Evolutionary conservation across 2,329 filamentous ascomycete genomes (phyloP), one percentile per base, ranked within the genome.

Genomic region (Colletotrichum siamense): DNA sequence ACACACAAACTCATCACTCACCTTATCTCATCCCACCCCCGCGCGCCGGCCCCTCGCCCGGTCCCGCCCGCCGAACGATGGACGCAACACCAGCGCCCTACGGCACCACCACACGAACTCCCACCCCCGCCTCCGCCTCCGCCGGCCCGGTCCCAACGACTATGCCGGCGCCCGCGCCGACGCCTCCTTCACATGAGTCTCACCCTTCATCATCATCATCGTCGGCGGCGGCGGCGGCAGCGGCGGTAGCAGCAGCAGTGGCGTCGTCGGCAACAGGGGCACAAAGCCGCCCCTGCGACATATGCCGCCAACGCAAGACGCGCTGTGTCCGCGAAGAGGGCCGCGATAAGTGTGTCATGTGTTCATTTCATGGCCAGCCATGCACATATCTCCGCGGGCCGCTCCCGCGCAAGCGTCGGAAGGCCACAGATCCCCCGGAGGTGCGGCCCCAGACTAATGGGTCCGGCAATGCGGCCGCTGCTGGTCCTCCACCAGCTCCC

Each of bases 361-460:
- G 92, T 83, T 89, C 90, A 77, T 93, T 93, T 82, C 92, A 94
- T 84, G 91, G 91, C 82, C 91, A 93, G 81, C 90, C 92, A 77
- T 94, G 92, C 83, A 94, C 92, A 28, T 94, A 93, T 81, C 86
- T 92, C 67, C 82, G 83, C n/a, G 83, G 83, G 0, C 83, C 83
- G 22, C 82, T 83, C 18, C 82, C 82, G 34, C 82, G 83, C 44
- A 79, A 82, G 63, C 81, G 82, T 57, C 78, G 80, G 70, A 80
- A 78, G 75, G 81, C 75, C 67, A 81, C 69, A 72, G 68, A 78
- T 18, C 79, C 78, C 26, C 78, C 80, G 44, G 74, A 80, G 59
- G 78, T 78, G 63, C 77, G 76, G 32, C 71, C 77, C 24, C 57
- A 68, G 62, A 61, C 71, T 8, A 79, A 77, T 63, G 78, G 71